phyloP scores from a whole-genome alignment of 768 basidiomycete genomes.

The Pholiota molesta region DNA sequence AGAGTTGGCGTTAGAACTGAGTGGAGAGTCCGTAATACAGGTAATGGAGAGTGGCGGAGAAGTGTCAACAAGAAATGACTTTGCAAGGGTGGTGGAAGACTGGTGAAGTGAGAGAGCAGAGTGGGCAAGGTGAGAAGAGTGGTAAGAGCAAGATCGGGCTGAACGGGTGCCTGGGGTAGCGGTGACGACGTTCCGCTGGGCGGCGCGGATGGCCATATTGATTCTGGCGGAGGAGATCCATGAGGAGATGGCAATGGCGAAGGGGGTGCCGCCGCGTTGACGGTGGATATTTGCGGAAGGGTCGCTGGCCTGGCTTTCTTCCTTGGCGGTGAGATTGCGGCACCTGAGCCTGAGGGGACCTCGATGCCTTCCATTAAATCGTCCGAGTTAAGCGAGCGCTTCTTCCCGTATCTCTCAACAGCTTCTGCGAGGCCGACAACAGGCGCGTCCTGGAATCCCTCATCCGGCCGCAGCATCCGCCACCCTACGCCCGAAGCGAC shows the following conservation, averaged over 20 bases:
- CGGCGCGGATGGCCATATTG: slow-evolving; percentile 80
- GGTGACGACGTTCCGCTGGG: slow-evolving; percentile 81
- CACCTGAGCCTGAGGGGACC: slow-evolving; percentile 42
- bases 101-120: slow-evolving; percentile 79
- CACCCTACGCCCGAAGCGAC: slow-evolving; percentile 69
- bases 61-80: slow-evolving; percentile 93
- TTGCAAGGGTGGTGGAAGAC: slow-evolving; percentile 80
- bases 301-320: slow-evolving; percentile 76
- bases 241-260: slow-evolving; percentile 86
- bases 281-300: slow-evolving; percentile 60
- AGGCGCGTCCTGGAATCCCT: slow-evolving; percentile 48
- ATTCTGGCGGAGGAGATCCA: slow-evolving; percentile 75
- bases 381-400: slow-evolving; percentile 68
- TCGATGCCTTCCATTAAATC: slow-evolving; percentile 56
- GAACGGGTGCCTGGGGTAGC: slow-evolving; percentile 67
- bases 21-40: slow-evolving; percentile 88
- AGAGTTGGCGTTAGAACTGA: slow-evolving; percentile 88
- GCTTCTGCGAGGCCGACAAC: slow-evolving; percentile 76
- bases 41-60: slow-evolving; percentile 87
- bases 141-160: slow-evolving; percentile 81
- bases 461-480: slow-evolving; percentile 74
- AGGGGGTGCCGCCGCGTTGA: slow-evolving; percentile 77
- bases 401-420: slow-evolving; percentile 86
- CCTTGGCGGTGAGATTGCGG: slow-evolving; percentile 59
- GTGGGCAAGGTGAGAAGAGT: slow-evolving; percentile 86